Conservation (phyloP, 2,329 filamentous ascomycete genomes). For the Colletotrichum eleusines region DNA sequence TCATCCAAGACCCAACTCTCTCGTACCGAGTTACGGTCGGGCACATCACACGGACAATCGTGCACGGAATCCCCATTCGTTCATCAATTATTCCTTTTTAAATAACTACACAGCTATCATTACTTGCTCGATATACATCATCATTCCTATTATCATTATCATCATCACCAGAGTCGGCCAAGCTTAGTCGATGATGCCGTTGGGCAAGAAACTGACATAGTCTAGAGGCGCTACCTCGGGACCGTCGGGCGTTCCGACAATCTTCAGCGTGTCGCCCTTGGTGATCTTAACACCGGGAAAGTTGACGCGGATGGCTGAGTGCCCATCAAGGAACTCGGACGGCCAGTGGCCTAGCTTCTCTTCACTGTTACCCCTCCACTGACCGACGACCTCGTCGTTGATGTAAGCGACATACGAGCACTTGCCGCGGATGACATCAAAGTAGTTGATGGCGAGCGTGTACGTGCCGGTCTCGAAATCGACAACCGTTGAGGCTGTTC, state of each 20-base stretch:
- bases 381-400: slow-evolving; percentile 64
- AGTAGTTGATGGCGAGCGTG: slow-evolving; percentile 75
- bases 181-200: slow-evolving; percentile 54
- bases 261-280: slow-evolving; percentile 64
- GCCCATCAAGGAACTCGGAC: slow-evolving; percentile 71
- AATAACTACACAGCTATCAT: background rate
- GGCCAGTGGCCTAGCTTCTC: slow-evolving; percentile 69
- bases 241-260: slow-evolving; percentile 70
- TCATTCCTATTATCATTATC: background rate
- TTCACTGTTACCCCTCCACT: slow-evolving; percentile 72
- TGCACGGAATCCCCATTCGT: too few species aligned
- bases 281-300: slow-evolving; percentile 64
- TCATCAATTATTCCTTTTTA: background rate
- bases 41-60: background rate
- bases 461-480: slow-evolving; percentile 66
- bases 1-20: background rate
- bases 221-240: slow-evolving; percentile 75
- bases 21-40: background rate
- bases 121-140: background rate
- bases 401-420: slow-evolving; percentile 68
- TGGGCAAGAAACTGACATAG: slow-evolving; percentile 73
- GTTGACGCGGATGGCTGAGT: slow-evolving; percentile 73
- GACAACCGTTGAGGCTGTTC: slow-evolving; percentile 61
- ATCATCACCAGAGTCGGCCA: background rate
- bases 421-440: slow-evolving; percentile 69